phyloP scores from a whole-genome alignment of 768 basidiomycete species.

The Phanerodontia chrysosporium region DNA sequence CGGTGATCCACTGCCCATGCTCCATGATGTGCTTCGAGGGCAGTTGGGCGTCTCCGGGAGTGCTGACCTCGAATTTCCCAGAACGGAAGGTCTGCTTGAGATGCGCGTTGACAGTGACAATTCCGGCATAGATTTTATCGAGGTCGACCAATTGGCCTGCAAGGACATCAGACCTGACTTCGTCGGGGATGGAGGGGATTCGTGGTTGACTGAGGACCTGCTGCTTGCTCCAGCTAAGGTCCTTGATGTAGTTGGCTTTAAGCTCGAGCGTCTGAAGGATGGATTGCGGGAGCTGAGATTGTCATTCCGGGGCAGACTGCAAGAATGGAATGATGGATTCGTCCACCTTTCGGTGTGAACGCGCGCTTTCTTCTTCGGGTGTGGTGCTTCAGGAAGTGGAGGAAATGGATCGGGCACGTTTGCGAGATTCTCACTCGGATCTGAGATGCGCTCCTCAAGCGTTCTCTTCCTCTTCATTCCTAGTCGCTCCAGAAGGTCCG shows the following conservation, averaged over 20 bases:
- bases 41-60: not conserved
- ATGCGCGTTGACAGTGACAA: not conserved
- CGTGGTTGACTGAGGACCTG: not conserved
- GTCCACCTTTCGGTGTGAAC: not conserved
- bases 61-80: not conserved
- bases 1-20: not conserved
- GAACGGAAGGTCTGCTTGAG: not conserved
- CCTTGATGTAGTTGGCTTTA: not conserved
- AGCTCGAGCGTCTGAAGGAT: not conserved
- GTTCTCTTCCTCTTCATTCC: not conserved
- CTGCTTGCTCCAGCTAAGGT: not conserved
- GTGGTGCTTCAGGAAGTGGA: not conserved
- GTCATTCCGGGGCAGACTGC: not conserved
- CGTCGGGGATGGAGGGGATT: not conserved
- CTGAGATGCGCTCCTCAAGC: not conserved
- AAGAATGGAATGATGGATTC: not conserved
- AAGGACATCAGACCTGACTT: not conserved
- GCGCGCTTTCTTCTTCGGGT: not conserved
- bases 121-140: not conserved
- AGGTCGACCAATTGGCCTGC: not conserved
- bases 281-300: not conserved
- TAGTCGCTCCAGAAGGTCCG: too few species aligned
- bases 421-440: not conserved
- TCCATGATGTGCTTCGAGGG: too few species aligned
- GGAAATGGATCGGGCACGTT: not conserved